Conservation (phyloP, 1,284 basidiomycete species). For the Binderoboletus segoi region DNA sequence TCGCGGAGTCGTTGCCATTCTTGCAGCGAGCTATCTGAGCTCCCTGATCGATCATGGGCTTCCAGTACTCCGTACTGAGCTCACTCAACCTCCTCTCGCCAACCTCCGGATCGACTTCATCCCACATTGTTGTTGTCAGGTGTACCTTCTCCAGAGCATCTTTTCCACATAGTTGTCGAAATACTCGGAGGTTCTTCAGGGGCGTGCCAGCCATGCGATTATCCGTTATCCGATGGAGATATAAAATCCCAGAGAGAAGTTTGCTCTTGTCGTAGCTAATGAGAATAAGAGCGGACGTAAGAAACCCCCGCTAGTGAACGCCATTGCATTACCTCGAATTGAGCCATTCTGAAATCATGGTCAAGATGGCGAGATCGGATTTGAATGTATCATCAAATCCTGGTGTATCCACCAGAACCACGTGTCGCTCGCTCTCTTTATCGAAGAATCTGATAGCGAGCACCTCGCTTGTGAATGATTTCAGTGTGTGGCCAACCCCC, state of each 20-base stretch:
- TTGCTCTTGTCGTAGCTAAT: slow-evolving; percentile 37
- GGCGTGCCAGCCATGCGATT: slow-evolving; percentile 45
- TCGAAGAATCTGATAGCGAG: slow-evolving; percentile 6
- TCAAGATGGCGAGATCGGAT: slow-evolving; percentile 25
- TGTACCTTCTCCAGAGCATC: not conserved
- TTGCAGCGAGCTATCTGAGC: not conserved
- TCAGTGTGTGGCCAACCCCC: slow-evolving; percentile 13
- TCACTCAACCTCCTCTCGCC: slow-evolving; percentile 1
- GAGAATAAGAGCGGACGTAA: not conserved
- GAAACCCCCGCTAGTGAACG: not conserved
- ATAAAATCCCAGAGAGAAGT: slow-evolving; percentile 46
- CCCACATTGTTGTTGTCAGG: slow-evolving; percentile 4
- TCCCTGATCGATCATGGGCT: not conserved
- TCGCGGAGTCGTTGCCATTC: not conserved
- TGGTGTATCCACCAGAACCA: slow-evolving; percentile 18
- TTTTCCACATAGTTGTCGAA: slow-evolving; percentile 47
- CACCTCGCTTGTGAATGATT: slow-evolving; percentile 20
- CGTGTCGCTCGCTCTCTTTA: not conserved
- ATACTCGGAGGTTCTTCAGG: slow-evolving; percentile 43
- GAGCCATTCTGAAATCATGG: slow-evolving; percentile 26
- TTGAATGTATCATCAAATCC: slow-evolving; percentile 13
- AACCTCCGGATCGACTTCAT: not conserved
- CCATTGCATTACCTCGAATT: slow-evolving; percentile 5
- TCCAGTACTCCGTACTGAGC: slow-evolving; percentile 3
- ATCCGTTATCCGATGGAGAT: slow-evolving; percentile 51